phyloP scores from a whole-genome alignment of 257 asterid species.

The Craterostigma plantagineum region DNA sequence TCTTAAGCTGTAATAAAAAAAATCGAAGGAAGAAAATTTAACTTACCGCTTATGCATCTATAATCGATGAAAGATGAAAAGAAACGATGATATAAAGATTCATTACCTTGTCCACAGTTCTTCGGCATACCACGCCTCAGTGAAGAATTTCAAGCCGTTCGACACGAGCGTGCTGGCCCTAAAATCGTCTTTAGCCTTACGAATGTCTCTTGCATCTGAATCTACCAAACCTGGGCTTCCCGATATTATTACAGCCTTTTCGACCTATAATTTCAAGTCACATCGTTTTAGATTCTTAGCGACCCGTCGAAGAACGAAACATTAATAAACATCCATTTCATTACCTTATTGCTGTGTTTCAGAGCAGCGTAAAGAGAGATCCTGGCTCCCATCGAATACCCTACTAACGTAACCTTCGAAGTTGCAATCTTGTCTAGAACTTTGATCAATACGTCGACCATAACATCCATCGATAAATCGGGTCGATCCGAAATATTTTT shows the following conservation, averaged over 20 bases:
- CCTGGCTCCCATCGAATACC: conserved; percentile 96
- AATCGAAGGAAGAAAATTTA: not conserved
- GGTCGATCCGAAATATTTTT: conserved; percentile 16
- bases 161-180: conserved; percentile 54
- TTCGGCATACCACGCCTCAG: conserved; percentile 73
- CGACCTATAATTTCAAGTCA: conserved; percentile 23
- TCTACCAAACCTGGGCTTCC: conserved; percentile 86
- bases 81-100: not conserved
- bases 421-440: conserved; percentile 28
- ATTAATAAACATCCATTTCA: not conserved
- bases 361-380: conserved; percentile 63
- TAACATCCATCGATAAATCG: conserved; percentile 39
- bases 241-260: conserved; percentile 67
- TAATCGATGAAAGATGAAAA: not conserved
- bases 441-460: conserved; percentile 37
- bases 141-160: conserved; percentile 47
- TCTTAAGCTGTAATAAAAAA: conserved; percentile 41
- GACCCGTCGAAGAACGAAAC: not conserved
- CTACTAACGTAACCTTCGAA: conserved; percentile 51
- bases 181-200: conserved; percentile 71
- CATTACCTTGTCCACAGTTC: conserved; percentile 72
- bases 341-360: conserved; percentile 49
- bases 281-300: no score
- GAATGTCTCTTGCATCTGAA: conserved; percentile 34
- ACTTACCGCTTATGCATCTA: not conserved